Conservation (phyloP, 805 yeast genomes). For the Saturnispora silvae region DNA sequence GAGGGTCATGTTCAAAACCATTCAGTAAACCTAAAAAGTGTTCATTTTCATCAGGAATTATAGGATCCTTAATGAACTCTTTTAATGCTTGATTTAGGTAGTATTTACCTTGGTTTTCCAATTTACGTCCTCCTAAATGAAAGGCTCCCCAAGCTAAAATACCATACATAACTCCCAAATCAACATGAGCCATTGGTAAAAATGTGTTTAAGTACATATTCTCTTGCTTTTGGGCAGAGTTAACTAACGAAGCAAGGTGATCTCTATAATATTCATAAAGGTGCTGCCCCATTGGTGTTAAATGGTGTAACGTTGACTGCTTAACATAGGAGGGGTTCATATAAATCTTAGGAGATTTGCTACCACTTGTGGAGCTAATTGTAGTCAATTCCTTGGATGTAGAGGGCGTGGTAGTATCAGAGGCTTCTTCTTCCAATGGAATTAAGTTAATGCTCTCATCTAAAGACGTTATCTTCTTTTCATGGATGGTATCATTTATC, state of each 20-base stretch:
- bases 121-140: slow-evolving; percentile 33
- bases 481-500: too few relatives aligned
- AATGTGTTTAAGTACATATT: slow-evolving; percentile 43
- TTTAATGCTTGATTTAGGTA: slow-evolving; percentile 39
- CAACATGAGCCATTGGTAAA: slow-evolving; percentile 44
- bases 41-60: slow-evolving; percentile 15
- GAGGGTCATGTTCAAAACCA: slow-evolving; percentile 9
- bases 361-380: background rate
- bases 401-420: background rate
- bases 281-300: slow-evolving; percentile 28
- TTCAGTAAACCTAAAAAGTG: slow-evolving; percentile 1
- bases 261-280: slow-evolving; percentile 38
- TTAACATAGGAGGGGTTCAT: slow-evolving; percentile 22
- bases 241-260: slow-evolving; percentile 31
- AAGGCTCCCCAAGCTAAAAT: slow-evolving; percentile 48
- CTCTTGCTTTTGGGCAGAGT: slow-evolving; percentile 39
- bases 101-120: slow-evolving; percentile 38
- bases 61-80: slow-evolving; percentile 29
- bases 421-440: background rate
- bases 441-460: too few relatives aligned
- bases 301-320: slow-evolving; percentile 19
- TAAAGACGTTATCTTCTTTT: too few relatives aligned
- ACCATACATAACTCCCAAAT: slow-evolving; percentile 40
- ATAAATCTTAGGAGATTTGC: slow-evolving; percentile 11
- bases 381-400: background rate